Evolutionary conservation across 2,329 filamentous ascomycete genomes (phyloP).

Genomic region (Fusarium mangiferae): DNA sequence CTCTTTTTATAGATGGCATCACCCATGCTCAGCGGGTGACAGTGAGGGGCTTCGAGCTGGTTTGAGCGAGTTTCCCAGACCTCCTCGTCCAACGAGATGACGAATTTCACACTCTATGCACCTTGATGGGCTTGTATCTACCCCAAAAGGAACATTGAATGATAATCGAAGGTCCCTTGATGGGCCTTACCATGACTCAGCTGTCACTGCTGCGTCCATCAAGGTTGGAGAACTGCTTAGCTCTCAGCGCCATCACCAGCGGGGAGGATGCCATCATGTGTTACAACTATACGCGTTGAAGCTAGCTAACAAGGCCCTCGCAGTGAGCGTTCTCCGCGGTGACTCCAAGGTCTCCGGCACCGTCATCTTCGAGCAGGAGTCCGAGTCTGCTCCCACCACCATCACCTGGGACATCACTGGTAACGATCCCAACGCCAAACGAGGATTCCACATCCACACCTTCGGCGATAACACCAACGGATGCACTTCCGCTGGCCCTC

Average conservation of each 20-base stretch:
- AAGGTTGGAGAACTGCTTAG: not conserved
- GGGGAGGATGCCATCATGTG: not conserved
- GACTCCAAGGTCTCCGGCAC: slow-evolving; percentile 95
- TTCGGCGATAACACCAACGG: slow-evolving; percentile 99
- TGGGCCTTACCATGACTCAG: slow-evolving; percentile 32
- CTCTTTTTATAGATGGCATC: slow-evolving; percentile 42
- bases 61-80: slow-evolving; percentile 69
- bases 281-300: not conserved
- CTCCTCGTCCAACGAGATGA: slow-evolving; percentile 49
- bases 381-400: slow-evolving; percentile 83
- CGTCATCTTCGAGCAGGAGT: slow-evolving; percentile 92
- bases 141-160: slow-evolving; percentile 13
- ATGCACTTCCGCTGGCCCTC: slow-evolving; percentile 97
- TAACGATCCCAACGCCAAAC: slow-evolving; percentile 93
- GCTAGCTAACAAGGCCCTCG: slow-evolving; percentile 38
- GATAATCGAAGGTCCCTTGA: slow-evolving; percentile 47
- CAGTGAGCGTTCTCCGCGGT: slow-evolving; percentile 97
- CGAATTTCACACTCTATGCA: slow-evolving; percentile 43
- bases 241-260: slow-evolving; percentile 7
- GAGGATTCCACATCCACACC: slow-evolving; percentile 98
- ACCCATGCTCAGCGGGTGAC: slow-evolving; percentile 22
- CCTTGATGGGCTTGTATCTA: slow-evolving; percentile 56
- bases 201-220: not conserved
- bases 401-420: slow-evolving; percentile 93
- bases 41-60: slow-evolving; percentile 55